A percentile compares a stretch with the other conserved stretches of the same genome.
Evolutionary conservation across 2,329 filamentous ascomycete species (phyloP).

Genomic region (Fusarium tanahbumbuense): DNA sequence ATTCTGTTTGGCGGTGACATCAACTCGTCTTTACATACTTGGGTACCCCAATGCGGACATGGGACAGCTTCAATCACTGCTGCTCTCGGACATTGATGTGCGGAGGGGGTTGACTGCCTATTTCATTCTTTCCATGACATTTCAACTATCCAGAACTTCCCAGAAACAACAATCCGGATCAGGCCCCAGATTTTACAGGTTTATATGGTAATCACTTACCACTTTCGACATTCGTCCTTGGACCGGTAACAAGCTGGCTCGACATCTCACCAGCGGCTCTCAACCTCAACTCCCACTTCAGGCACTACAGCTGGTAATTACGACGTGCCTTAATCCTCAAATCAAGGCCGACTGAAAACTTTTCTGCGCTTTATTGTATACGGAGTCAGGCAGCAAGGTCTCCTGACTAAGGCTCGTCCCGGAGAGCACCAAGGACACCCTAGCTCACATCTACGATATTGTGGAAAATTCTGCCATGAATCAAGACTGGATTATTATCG

Average conservation of each 20-base stretch:
- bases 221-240: background rate
- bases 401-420: background rate
- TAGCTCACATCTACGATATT: background rate
- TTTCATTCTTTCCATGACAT: background rate
- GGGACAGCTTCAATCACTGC: slow-evolving; percentile 10
- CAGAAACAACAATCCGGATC: background rate
- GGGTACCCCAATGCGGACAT: slow-evolving; percentile 11
- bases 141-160: background rate
- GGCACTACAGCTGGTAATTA: background rate
- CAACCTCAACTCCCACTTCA: background rate
- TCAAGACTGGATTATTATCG: background rate
- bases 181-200: background rate
- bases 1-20: background rate
- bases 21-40: slow-evolving; percentile 4
- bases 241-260: background rate
- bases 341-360: background rate
- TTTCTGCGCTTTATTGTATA: background rate
- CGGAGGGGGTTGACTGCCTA: slow-evolving; percentile 7
- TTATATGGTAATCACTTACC: background rate
- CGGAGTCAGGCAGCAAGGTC: background rate
- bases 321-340: background rate
- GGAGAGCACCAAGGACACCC: background rate
- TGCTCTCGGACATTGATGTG: slow-evolving; percentile 27
- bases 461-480: background rate
- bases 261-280: background rate